Base-by-base conservation (phyloP, 441 rosid species). In the Populus hybrid region DNA sequence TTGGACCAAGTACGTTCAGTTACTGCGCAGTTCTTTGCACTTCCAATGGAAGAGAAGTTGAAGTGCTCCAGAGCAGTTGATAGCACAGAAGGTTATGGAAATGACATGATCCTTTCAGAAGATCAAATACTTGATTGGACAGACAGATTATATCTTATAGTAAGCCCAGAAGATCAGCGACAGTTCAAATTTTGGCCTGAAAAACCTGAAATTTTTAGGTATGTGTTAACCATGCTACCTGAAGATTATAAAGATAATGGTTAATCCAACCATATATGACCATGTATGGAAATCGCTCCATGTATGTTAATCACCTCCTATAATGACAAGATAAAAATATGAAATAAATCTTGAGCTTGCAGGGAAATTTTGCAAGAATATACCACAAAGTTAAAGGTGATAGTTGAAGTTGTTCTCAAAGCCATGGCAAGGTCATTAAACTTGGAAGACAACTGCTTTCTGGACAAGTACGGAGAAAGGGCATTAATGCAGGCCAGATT, bases 401-500 rank as follows among this genome's bases (percentile, higher is more conserved):
- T 88, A 34, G 23, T 61, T 34, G 81, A 85, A 16, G 30, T 78
- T 7, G 59, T 91, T 23, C 81, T 89, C 8, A 89, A 86, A 74
- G 91, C 86, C 70, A 88, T 90, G 87, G 92, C 94, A 67, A 82
- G 72, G 46, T 87, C 95, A 2, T 81, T 90, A 77, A 80, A 81
- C 14, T 73, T 91, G 71, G 88, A 91, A 14, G 89, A 87, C 16
- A 75, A 80, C 69, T 70, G 85, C 59, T 89, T 88, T 79, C 73
- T 88, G 79, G 83, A 87, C 2, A 84, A 83, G 86, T 84, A 78
- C 64, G 91, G 93, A 74, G 90, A 85, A 40, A 67, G 34, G 50
- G 83, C 83, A 71, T 68, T 34, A 0, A 76, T 88, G 87, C 28
- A 69, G 63, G 90, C 92, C 36, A 85, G 95, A 78, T 92, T 88